Base-by-base conservation (phyloP, 2,329 filamentous ascomycete species). In the Metarhizium brunneum region DNA sequence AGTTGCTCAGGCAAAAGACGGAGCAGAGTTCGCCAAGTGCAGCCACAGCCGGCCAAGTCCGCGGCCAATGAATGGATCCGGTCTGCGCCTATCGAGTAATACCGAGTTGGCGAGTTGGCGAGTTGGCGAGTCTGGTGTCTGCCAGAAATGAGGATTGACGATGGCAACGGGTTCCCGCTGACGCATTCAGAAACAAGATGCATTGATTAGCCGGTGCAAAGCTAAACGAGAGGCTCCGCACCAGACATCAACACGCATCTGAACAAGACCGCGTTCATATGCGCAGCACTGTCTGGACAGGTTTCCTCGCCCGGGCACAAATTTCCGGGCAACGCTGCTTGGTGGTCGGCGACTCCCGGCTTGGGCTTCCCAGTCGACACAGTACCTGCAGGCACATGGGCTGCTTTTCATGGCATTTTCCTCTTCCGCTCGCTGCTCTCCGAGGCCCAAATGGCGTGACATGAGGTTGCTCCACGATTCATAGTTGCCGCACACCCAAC, bases 371-470 rank as follows among this genome's bases (percentile, higher is more conserved):
- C 43, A 42, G 20, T 30, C 14, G 45, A 48, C 30, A 48, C 18
- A 48, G 18, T 30, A 30, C 45, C 35, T 32, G 43, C 45, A 42
- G 45, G 36, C 43, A 43, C 40, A 53, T 53, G 36, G 38, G 40
- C 51, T 35, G 29, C 1, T 53, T 36, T 43, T 18, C 6, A n/a
- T 32, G 29, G 25, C 51, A 14, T 53, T 32, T 11, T 36, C 8
- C 5, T 36, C 4, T n/a, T 32, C 51, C 29, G 42, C 29, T 2
- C 16, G 40, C 51, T 53, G 16, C 29, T 25, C 14, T 38, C 25
- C 29, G 42, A 30, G 16, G 53, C 47, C 53, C n/a, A 20, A 60
- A 59, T 62, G 60, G 60, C 59, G 53, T 62, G 59, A 62, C 59
- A 57, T 57, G 47, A 47, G 38, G 35, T 38, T 32, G 25, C 30